Evolutionary conservation across 768 basidiomycete genomes (phyloP).

Genomic region (Serpula lacrymans): DNA sequence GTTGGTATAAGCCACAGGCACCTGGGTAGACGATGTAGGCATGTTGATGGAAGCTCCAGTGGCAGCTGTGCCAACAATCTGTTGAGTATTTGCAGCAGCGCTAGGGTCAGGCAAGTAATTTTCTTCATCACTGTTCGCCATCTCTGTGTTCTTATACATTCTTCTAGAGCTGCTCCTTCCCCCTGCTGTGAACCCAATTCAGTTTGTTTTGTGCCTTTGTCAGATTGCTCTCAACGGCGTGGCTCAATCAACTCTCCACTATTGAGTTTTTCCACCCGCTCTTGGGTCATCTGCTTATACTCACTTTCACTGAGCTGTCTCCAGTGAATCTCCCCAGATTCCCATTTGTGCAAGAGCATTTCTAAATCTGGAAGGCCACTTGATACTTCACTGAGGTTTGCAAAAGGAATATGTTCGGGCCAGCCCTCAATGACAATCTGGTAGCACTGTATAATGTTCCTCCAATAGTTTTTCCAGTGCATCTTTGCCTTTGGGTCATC

Average conservation of each 20-base stretch:
- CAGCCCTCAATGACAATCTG: conserved; percentile 7
- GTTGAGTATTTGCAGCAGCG: too few relatives aligned
- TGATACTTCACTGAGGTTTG: conserved; percentile 6
- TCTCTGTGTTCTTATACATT: too few relatives aligned
- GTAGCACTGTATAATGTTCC: conserved; percentile 9
- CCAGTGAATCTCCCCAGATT: conserved; percentile 3
- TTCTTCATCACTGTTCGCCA: too few relatives aligned
- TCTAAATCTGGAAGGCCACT: conserved; percentile 7
- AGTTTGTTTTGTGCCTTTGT: conserved; percentile 6
- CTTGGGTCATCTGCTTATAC: background rate
- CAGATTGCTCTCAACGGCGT: background rate
- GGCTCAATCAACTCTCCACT: conserved; percentile 3
- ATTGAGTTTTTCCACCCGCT: conserved; percentile 1
- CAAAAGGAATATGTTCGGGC: conserved; percentile 4
- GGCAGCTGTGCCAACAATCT: too few relatives aligned
- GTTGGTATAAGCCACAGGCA: too few relatives aligned
- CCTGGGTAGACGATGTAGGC: too few relatives aligned
- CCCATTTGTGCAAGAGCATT: conserved; percentile 4
- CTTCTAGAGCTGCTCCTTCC: too few relatives aligned
- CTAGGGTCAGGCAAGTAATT: too few relatives aligned
- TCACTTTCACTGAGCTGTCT: conserved; percentile 1
- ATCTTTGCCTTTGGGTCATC: conserved; percentile 8
- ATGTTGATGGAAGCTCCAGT: too few relatives aligned
- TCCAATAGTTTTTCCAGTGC: conserved; percentile 15
- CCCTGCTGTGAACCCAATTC: too few relatives aligned